A percentile compares a stretch with the other conserved stretches of the same genome.
Conservation (phyloP, 225 moss, liverwort and hornwort genomes). For the Marchantia paleacea region DNA sequence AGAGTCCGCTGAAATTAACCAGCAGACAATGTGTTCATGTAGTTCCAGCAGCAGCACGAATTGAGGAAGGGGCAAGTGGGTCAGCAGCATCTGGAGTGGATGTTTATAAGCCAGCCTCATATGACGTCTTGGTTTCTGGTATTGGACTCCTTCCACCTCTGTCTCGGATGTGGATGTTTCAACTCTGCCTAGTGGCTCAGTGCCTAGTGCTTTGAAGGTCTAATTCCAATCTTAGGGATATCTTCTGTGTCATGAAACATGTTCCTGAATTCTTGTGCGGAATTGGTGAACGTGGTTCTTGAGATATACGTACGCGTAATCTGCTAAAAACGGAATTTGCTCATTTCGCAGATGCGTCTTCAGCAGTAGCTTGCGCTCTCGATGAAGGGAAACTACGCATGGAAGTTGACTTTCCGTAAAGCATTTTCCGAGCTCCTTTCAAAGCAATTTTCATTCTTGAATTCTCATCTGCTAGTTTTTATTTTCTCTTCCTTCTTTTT, state of each 20-base stretch:
- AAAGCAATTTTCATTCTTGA: too few relatives aligned
- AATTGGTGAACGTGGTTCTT: too few relatives aligned
- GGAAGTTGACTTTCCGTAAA: conserved; percentile 90
- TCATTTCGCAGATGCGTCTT: conserved; percentile 59
- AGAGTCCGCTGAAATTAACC: neutral
- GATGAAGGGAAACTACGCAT: conserved; percentile 61
- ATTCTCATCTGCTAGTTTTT: too few relatives aligned
- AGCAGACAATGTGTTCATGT: neutral
- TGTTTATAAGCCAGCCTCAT: conserved; percentile 79
- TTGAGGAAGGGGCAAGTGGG: conserved; percentile 38
- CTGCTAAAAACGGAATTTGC: neutral
- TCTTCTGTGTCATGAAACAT: too few relatives aligned
- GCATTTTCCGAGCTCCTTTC: neutral
- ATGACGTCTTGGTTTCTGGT: conserved; percentile 56
- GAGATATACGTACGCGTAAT: too few relatives aligned
- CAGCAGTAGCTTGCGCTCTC: conserved; percentile 56
- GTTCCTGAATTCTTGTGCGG: too few relatives aligned
- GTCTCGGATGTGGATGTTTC: neutral
- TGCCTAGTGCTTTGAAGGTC: too few relatives aligned
- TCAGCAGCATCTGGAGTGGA: conserved; percentile 61
- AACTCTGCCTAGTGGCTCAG: neutral
- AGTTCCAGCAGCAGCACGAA: conserved; percentile 27
- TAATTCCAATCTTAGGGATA: too few relatives aligned
- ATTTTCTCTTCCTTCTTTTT: too few relatives aligned
- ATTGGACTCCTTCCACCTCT: neutral